Evolutionary conservation across 345 rosid species (phyloP), one percentile per base, ranked within the genome.

Genomic region (Gossypium sturtianum): DNA sequence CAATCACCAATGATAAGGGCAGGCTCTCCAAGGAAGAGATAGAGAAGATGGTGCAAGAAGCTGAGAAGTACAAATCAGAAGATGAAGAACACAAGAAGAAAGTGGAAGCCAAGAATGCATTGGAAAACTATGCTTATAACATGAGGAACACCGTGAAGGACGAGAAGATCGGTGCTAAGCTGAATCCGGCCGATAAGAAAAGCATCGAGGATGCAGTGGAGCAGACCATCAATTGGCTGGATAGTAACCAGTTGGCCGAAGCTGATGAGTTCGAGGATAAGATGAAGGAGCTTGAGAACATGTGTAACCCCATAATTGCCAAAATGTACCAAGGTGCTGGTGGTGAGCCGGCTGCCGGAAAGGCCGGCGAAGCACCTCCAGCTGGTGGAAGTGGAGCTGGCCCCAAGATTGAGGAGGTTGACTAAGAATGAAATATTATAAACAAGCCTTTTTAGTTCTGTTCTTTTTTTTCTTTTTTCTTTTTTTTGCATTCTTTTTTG

Each of bases 21-120:
- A 80, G 90, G 38, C 69, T 85, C 2, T 83, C 89, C 3, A 85
- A 87, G 72, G 87, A 87, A 0, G 87, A 83, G 72, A 83, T 82
- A 43, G 84, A 87, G 75, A 85, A 85, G 83, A 85, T 83, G 90
- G 87, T 87, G 0, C 82, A 83, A 53, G 87, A 87, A 17, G 90
- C 89, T 0, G 87, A 87, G 79, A 83, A 85, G 48, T 83, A 83
- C 79, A 85, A 85, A 73, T 68, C 84, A 0, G 90, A 84, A 71
- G 90, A 84, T 13, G 88, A 87, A 52, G 88, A 84, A 13, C 84
- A 81, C 71, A 86, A 85, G 82, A 83, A 83, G 73, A 86, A 86
- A 73, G 86, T 83, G 0, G 89, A 83, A 22, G 84, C 90, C 9
- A 87, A 80, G 84, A 87, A 87, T 58, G 81, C 85, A 6, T 75